Evolutionary conservation across 257 asterid genomes (phyloP), one percentile per base, ranked within the genome.

Genomic region (Solanum medicagineum): DNA sequence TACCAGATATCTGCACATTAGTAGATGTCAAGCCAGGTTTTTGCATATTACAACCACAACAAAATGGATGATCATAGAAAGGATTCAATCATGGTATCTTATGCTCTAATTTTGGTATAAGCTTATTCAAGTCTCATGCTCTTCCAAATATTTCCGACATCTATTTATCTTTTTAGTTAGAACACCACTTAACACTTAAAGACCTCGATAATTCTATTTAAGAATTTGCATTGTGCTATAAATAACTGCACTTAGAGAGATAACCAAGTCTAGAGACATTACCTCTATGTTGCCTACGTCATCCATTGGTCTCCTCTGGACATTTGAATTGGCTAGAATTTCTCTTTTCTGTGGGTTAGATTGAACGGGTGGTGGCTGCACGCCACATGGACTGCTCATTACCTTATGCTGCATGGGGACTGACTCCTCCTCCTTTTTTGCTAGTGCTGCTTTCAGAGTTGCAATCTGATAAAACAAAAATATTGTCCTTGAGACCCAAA

Each of bases 251-350:
- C 49, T 79, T 29, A 2, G 7, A 53, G 83, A 79, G 83, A 79
- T 0, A 53, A 29, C 59, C 82, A 51, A 51, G 62, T 77, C 24
- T 19, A n/a, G 44, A 69, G 12, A 71, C 5, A 66, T 85, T 93
- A 96, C 99, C 99, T 91, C 95, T 36, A 93, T 91, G 91, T 93
- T 94, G 85, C 96, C 98, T 54, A 96, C 98, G 68, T 94, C 97
- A 88, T 92, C 99, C 99, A 94, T 94, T 40, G 98, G 98, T 88
- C 90, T 96, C 92, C 98, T 89, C 85, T 85, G 91, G 81, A 91
- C 88, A 85, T 79, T 92, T 40, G 93, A 90, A 66, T 77, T 83
- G 14, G 93, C 89, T 59, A 86, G 89, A 86, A 89, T 87, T 56
- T 87, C 91, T 88, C 89, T 89, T 84, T 90, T 90, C 74, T 83